phyloP scores from a whole-genome alignment of 306 rosid species.

The Sphenostylis stenocarpa region DNA sequence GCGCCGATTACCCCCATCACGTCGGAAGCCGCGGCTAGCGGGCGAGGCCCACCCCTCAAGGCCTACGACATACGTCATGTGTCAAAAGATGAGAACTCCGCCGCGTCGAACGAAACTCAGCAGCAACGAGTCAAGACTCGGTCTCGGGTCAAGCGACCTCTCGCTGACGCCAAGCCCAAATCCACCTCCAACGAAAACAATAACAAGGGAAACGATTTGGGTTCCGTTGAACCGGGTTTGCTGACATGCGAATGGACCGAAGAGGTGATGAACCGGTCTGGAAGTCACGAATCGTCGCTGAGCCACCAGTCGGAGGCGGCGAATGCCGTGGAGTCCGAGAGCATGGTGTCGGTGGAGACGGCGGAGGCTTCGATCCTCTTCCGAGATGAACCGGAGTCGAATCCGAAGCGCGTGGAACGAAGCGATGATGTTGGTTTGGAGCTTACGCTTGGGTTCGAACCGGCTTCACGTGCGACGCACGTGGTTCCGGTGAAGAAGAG shows the following conservation, averaged over 20 bases:
- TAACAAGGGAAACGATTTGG: background rate
- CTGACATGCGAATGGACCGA: constrained; percentile 24
- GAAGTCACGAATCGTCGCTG: constrained; percentile 84
- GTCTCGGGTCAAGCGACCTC: constrained; percentile 57
- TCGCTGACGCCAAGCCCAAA: constrained; percentile 42
- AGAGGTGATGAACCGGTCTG: constrained; percentile 56
- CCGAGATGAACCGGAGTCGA: constrained; percentile 55
- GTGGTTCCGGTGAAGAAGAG: constrained; percentile 86
- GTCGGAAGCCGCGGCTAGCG: constrained; percentile 69
- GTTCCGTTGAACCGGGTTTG: constrained; percentile 7
- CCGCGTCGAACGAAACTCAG: constrained; percentile 46
- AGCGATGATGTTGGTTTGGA: constrained; percentile 54
- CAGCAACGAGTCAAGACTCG: constrained; percentile 60
- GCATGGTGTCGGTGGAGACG: constrained; percentile 75
- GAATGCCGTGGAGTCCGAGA: constrained; percentile 63
- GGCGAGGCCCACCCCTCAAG: constrained; percentile 83
- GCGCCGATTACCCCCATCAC: constrained; percentile 81
- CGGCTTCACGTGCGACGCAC: constrained; percentile 49
- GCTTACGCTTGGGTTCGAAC: constrained; percentile 73
- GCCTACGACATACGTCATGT: constrained; percentile 94
- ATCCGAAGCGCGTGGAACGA: constrained; percentile 10
- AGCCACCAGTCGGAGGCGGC: constrained; percentile 83
- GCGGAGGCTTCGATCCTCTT: constrained; percentile 53
- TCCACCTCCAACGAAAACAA: constrained; percentile 5
- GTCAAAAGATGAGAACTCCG: constrained; percentile 79